phyloP scores from a whole-genome alignment of 805 yeast species.

The Kodamaea jinghongensis region DNA sequence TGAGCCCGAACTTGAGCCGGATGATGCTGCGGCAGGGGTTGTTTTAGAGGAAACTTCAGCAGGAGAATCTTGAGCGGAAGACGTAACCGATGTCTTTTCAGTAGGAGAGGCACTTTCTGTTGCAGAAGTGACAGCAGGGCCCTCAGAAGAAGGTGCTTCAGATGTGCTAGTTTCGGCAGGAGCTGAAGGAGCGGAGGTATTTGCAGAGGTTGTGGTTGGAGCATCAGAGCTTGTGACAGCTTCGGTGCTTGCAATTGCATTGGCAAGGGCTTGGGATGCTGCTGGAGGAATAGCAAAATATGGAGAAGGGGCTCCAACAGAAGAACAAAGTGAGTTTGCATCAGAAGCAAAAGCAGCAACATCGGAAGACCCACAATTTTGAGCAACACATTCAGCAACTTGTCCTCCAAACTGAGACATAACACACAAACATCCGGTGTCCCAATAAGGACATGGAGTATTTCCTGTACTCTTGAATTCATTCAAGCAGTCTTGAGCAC shows the following conservation, averaged over 20 bases:
- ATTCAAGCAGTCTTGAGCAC: slow-evolving; percentile 34
- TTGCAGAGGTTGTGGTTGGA: slow-evolving; percentile 10
- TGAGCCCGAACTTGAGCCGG: too few species aligned
- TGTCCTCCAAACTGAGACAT: slow-evolving; percentile 33
- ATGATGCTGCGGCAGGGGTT: slow-evolving; percentile 1
- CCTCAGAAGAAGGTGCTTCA: slow-evolving; percentile 7
- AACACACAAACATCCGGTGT: slow-evolving; percentile 45
- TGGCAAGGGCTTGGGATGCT: slow-evolving; percentile 21
- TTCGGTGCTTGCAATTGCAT: slow-evolving; percentile 22
- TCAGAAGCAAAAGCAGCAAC: slow-evolving; percentile 22
- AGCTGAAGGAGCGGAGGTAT: slow-evolving; percentile 5
- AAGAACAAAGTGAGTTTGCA: slow-evolving; percentile 33
- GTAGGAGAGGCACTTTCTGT: neutral
- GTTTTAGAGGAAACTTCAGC: slow-evolving; percentile 4
- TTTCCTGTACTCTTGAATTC: slow-evolving; percentile 28
- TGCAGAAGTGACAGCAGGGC: slow-evolving; percentile 4
- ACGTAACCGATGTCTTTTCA: too few species aligned
- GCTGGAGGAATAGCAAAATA: slow-evolving; percentile 30
- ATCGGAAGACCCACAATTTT: slow-evolving; percentile 24
- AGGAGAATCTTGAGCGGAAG: too few species aligned
- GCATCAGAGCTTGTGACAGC: slow-evolving; percentile 1
- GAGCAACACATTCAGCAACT: slow-evolving; percentile 34
- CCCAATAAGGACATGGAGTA: slow-evolving; percentile 47
- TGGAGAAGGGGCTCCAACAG: slow-evolving; percentile 35
- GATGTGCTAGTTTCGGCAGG: slow-evolving; percentile 8